Evolutionary conservation across 305 asterid genomes (phyloP).

Genomic region (Fraxinus floribunda): DNA sequence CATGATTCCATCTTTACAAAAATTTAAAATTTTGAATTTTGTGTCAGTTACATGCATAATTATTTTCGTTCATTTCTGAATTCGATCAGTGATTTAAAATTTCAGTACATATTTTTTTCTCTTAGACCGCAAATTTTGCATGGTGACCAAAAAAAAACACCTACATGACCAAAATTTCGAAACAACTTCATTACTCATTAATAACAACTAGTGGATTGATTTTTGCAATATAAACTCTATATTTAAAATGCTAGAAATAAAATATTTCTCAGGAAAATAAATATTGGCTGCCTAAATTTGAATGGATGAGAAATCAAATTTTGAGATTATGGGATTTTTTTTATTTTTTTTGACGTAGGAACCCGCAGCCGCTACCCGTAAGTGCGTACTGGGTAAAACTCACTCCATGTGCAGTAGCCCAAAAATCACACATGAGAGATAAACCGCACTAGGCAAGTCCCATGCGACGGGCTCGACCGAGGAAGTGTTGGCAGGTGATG

Average conservation of each 20-base stretch:
- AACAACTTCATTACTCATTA: too few relatives aligned
- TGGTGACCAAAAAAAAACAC: background rate
- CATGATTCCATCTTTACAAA: background rate
- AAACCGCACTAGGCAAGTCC: too few relatives aligned
- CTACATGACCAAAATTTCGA: too few relatives aligned
- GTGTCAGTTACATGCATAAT: background rate
- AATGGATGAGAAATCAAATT: background rate
- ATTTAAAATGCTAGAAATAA: background rate
- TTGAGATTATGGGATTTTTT: background rate
- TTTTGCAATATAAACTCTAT: background rate
- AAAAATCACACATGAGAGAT: too few relatives aligned
- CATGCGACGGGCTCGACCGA: too few relatives aligned
- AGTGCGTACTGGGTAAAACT: too few relatives aligned
- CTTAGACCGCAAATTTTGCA: background rate
- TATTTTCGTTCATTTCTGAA: background rate
- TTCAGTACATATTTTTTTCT: background rate
- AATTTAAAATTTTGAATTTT: too few relatives aligned
- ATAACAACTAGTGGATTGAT: too few relatives aligned
- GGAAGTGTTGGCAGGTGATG: too few relatives aligned
- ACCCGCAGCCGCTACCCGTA: too few relatives aligned
- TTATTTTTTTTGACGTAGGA: too few relatives aligned
- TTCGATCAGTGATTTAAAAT: background rate
- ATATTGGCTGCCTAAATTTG: background rate
- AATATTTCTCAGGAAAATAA: background rate
- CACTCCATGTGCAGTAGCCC: too few relatives aligned